Base-by-base conservation (phyloP, 2,329 filamentous ascomycete species). In the Beauveria rudraprayagi region DNA sequence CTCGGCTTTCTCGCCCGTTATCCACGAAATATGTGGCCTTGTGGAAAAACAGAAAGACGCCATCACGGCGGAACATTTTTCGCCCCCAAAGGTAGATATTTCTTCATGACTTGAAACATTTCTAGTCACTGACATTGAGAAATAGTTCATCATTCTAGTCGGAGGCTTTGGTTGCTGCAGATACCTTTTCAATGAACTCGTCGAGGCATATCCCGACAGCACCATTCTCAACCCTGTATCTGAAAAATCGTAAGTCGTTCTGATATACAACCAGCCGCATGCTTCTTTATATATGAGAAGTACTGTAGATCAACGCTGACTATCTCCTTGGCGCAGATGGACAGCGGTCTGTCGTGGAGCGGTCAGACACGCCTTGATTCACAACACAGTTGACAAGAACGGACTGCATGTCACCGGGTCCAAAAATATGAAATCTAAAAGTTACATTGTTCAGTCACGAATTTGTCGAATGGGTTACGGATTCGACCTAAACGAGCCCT, bases 101-200 rank as follows among this genome's bases (percentile, higher is more conserved):
- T 22, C 19, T 22, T 41, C 3, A 30, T 19, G 6, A 5, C 3
- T 46, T 11, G 26, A 1, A 9, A 56, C 14, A 3, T 8, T 22
- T 5, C 19, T 16, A 14, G 14, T 37, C 5, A 24, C 17, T 57
- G 4, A 57, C 6, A 5, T 2, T 26, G 24, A 4, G 2, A 1
- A 34, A 16, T 16, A 77, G 76, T 72, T 71, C 26, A 57, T 78
- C 5, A 67, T 77, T 1, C 67, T 78, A 0, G 75, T 73, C 0
- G 76, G 76, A 0, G 76, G 76, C 0, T 73, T 78, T 5, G 76
- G 76, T 0, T 64, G 70, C 2, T 72, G 67, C 16, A 37, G 53
- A 0, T 75, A 72, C 5, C 61, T 78, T 0, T 65, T 62, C 11
- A 47, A 62, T 2, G 59, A 60, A 0, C 55, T 78, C 0, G 61